Evolutionary conservation across 345 rosid genomes (phyloP).

Genomic region (Citrus sp.): DNA sequence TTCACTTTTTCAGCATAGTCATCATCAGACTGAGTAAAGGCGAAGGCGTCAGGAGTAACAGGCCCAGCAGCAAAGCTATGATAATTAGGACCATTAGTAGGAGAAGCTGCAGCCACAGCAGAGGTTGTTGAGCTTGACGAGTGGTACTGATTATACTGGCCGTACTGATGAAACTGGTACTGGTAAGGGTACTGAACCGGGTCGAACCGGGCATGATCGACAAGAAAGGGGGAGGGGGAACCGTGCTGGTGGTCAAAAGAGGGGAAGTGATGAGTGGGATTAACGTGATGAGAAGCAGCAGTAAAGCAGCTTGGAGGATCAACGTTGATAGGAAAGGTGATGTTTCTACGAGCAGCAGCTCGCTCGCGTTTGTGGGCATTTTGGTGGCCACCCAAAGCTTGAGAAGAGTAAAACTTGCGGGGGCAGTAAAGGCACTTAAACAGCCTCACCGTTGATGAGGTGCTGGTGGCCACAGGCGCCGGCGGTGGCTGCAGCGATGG

Average conservation of each 20-base stretch:
- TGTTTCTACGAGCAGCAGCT: conserved; percentile 72
- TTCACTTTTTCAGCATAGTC: conserved; percentile 22
- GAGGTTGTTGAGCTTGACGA: conserved; percentile 1
- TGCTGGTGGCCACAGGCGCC: conserved; percentile 12
- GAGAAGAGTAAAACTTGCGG: conserved; percentile 87
- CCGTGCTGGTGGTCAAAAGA: not conserved
- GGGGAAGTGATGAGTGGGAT: conserved; percentile 7
- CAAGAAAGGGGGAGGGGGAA: not conserved
- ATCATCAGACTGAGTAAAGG: not conserved
- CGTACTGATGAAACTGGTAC: conserved; percentile 6
- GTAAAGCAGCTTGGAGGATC: not conserved
- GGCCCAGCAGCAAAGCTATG: not conserved
- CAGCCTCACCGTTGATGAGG: conserved; percentile 28
- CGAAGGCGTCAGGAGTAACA: conserved; percentile 2
- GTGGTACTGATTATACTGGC: not conserved
- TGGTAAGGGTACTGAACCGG: not conserved
- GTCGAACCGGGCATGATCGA: not conserved
- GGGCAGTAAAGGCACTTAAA: conserved; percentile 84
- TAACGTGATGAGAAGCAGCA: not conserved
- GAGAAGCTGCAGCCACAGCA: not conserved
- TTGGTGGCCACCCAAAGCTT: conserved; percentile 98
- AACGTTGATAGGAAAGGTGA: conserved; percentile 15
- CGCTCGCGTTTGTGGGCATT: conserved; percentile 97
- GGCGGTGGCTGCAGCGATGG: conserved; percentile 17
- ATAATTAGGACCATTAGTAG: not conserved